Base-by-base conservation (phyloP, 441 rosid genomes). In the Rhodomyrtus psidioides region DNA sequence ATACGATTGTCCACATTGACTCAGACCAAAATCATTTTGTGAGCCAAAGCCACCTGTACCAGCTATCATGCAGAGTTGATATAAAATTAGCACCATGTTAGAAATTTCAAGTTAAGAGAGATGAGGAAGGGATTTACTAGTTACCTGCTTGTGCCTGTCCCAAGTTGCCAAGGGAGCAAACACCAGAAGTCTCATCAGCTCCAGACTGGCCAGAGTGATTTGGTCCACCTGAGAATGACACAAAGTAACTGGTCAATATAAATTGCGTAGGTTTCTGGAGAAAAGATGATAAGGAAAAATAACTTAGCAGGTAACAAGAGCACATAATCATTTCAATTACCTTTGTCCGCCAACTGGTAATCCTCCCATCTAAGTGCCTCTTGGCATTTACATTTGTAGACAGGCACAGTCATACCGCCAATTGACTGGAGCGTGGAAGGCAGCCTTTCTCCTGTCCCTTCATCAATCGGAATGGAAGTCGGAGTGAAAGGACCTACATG, bases 281-380 rank as follows among this genome's bases (percentile, higher is more conserved):
- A 53, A 53, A 44, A 7, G 46, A 42, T 13, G 54, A 53, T 53
- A 76, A 86, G 5, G 15, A 15, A 53, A 53, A 53, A 4, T 13
- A 53, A 53, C 54, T 53, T 14, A 53, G 54, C 19, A 14, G 54
- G 54, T 53, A 15, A 15, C 17, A 15, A 53, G 10, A 55, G 74
- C 30, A 1, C 42, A 55, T 55, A 21, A 28, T 23, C 53, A 74
- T 34, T n/a, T 59, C 23, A 83, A 23, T 53, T 54, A 82, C 99
- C 99, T 95, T 96, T 96, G 90, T 96, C 99, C 89, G 98, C 99
- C 86, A 86, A 89, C 87, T 95, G 98, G 86, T 94, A 95, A 85
- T 97, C 99, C 87, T 95, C 99, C 99, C 99, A 95, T 86, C 98
- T 90, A 79, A 97, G 93, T 91, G 95, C 99, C 87, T 97, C 98